phyloP scores from a whole-genome alignment of 1,284 basidiomycete species.

The Sutorius eximius region DNA sequence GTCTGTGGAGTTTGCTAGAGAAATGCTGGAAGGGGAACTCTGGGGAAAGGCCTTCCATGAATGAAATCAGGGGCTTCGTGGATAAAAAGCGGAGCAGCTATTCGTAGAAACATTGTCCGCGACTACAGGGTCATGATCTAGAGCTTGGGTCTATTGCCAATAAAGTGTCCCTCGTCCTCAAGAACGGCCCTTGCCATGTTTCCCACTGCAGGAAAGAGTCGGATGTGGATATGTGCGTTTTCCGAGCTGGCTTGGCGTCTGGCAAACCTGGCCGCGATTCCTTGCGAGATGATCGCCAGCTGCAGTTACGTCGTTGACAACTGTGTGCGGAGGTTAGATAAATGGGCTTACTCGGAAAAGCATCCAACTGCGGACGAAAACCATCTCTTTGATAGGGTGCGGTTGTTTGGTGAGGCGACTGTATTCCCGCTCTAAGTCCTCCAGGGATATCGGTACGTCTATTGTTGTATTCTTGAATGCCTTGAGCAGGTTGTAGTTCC shows the following conservation, averaged over 20 bases:
- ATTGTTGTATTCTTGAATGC: conserved; percentile 65
- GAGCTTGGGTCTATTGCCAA: conserved; percentile 39
- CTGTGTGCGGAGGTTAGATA: background rate
- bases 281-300: conserved; percentile 88
- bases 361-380: conserved; percentile 84
- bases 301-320: conserved; percentile 32
- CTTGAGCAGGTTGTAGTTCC: conserved; percentile 29
- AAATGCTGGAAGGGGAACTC: conserved; percentile 23
- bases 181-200: conserved; percentile 59
- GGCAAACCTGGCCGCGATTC: conserved; percentile 88
- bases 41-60: conserved; percentile 13
- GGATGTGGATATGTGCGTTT: conserved; percentile 55
- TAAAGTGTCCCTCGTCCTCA: conserved; percentile 48
- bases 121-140: conserved; percentile 19
- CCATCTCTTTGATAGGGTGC: conserved; percentile 76
- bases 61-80: conserved; percentile 19
- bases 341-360: conserved; percentile 71
- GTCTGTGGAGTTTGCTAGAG: conserved; percentile 22
- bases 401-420: conserved; percentile 57
- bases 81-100: conserved; percentile 16
- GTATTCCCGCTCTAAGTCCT: conserved; percentile 77
- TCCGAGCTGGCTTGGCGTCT: conserved; percentile 87
- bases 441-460: conserved; percentile 65
- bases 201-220: conserved; percentile 66
- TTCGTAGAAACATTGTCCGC: background rate